Conservation (phyloP, 2,329 filamentous ascomycete genomes). For the Ambrosiella cleistominuta region DNA sequence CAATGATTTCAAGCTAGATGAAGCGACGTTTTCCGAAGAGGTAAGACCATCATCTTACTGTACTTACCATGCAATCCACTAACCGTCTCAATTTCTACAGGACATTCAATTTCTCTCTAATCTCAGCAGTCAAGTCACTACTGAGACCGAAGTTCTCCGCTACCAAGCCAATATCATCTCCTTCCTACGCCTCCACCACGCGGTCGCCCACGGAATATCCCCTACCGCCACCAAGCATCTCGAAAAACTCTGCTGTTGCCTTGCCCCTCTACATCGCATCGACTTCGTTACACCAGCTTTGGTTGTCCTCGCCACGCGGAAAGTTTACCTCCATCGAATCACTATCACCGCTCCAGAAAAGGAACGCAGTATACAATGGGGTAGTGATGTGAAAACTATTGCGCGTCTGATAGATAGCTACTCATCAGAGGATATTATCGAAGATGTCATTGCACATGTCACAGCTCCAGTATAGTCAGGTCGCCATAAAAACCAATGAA, state of each 20-base stretch:
- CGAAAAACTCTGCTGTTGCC: constrained; percentile 45
- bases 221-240: constrained; percentile 67
- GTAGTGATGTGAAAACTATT: constrained; percentile 58
- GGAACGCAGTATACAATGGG: constrained; percentile 87
- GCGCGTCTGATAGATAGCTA: constrained; percentile 45
- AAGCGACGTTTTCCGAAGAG: constrained; percentile 22
- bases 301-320: constrained; percentile 63
- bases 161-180: constrained; percentile 79
- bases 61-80: neutral
- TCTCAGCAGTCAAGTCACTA: constrained; percentile 38
- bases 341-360: constrained; percentile 47
- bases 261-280: constrained; percentile 67
- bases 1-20: constrained; percentile 12
- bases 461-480: constrained; percentile 26
- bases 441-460: constrained; percentile 43
- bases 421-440: constrained; percentile 44
- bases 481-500: constrained; percentile 4
- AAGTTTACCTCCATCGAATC: constrained; percentile 78
- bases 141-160: constrained; percentile 60
- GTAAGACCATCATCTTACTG: constrained; percentile 19
- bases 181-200: constrained; percentile 76
- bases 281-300: constrained; percentile 72
- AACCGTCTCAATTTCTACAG: constrained; percentile 17
- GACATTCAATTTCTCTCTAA: constrained; percentile 43
- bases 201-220: constrained; percentile 61